A percentile compares a stretch with the other conserved stretches of the same genome.
Conservation (phyloP, 2,329 filamentous ascomycete species). For the Endocalyx cinctus region DNA sequence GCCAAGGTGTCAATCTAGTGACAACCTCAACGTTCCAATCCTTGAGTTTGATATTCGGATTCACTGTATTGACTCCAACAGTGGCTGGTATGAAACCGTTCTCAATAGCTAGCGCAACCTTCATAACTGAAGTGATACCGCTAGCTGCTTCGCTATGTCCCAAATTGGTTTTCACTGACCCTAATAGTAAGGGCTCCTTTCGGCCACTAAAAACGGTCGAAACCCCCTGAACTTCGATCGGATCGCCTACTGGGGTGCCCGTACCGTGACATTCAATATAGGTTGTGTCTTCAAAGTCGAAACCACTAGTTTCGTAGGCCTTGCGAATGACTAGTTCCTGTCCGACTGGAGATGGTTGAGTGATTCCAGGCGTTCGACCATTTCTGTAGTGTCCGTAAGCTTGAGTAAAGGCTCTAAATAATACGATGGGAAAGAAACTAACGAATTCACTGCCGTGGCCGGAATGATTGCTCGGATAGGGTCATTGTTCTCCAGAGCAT, state of each 20-base stretch:
- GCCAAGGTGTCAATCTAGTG: constrained; percentile 2
- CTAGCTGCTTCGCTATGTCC: constrained; percentile 10
- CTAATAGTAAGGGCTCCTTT: neutral
- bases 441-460: constrained; percentile 29
- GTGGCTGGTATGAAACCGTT: constrained; percentile 11
- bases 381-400: constrained; percentile 19
- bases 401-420: neutral
- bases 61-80: constrained; percentile 7
- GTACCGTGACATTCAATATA: constrained; percentile 23
- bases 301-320: constrained; percentile 27
- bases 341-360: constrained; percentile 33
- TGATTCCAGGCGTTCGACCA: constrained; percentile 39
- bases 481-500: constrained; percentile 38
- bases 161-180: constrained; percentile 4
- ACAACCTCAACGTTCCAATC: constrained; percentile 4
- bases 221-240: constrained; percentile 18
- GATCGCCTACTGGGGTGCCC: constrained; percentile 16
- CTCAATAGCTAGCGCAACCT: constrained; percentile 9
- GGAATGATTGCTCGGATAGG: constrained; percentile 32
- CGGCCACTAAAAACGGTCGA: neutral
- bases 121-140: constrained; percentile 10
- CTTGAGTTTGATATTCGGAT: constrained; percentile 9
- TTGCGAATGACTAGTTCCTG: constrained; percentile 29
- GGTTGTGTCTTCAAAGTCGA: constrained; percentile 11
- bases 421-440: neutral